Conservation (phyloP, 495 filamentous ascomycete genomes). For the Podospora didyma region DNA sequence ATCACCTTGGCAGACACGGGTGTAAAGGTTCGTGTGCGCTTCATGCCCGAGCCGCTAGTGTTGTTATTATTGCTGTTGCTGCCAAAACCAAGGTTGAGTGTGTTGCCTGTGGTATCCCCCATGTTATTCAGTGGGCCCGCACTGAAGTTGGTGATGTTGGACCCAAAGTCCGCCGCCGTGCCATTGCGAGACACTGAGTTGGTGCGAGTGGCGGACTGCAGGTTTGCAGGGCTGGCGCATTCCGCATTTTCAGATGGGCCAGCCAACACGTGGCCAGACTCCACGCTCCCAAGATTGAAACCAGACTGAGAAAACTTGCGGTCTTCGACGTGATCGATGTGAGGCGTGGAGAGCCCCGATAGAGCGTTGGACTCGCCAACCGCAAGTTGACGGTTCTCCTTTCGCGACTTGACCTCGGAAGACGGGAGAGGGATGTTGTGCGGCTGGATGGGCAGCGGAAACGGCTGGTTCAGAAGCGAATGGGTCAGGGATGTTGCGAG, state of each 20-base stretch:
- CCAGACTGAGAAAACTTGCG: conserved; percentile 35
- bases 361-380: conserved; percentile 4
- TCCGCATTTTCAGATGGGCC: background rate
- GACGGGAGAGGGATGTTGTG: conserved; percentile 24
- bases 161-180: conserved; percentile 4
- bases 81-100: conserved; percentile 1
- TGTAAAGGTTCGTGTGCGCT: conserved; percentile 42
- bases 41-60: conserved; percentile 14
- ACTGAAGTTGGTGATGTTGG: background rate
- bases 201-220: conserved; percentile 1
- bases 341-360: conserved; percentile 12
- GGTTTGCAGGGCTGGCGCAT: background rate
- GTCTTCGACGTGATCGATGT: conserved; percentile 19
- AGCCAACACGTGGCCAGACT: background rate
- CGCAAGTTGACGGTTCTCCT: conserved; percentile 30
- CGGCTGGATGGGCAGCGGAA: conserved; percentile 29
- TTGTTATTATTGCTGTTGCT: background rate
- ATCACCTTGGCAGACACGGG: conserved; percentile 39
- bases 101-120: background rate
- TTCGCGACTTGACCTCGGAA: conserved; percentile 35
- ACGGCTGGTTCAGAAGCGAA: conserved; percentile 42
- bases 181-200: background rate
- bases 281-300: conserved; percentile 11
- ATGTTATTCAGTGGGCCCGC: background rate
- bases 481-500: conserved; percentile 38